Conservation (phyloP, 768 basidiomycete species). For the Austroboletus festivus region DNA sequence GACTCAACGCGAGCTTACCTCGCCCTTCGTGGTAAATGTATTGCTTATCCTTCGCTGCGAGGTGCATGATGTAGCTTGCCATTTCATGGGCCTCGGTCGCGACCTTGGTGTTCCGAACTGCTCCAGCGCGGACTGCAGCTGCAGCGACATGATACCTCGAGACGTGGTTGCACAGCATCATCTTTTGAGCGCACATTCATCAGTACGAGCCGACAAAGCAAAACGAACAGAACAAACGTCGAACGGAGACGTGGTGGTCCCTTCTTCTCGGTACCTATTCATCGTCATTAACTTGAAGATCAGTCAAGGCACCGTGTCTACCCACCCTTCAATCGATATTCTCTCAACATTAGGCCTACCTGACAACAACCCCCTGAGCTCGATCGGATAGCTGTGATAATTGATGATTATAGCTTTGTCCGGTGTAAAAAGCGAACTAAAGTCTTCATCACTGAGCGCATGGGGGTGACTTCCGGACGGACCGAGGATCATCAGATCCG, state of each 20-base stretch:
- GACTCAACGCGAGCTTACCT: conserved; percentile 35
- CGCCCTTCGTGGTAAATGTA: conserved; percentile 58
- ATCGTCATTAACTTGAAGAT: neutral
- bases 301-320: conserved; percentile 1
- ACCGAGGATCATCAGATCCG: conserved; percentile 83
- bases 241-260: conserved; percentile 81
- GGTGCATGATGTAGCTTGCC: conserved; percentile 57
- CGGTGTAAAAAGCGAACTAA: conserved; percentile 67
- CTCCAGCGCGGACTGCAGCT: conserved; percentile 56
- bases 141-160: conserved; percentile 66
- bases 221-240: conserved; percentile 44
- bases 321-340: conserved; percentile 52
- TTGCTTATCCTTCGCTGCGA: conserved; percentile 56
- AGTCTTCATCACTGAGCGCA: conserved; percentile 57
- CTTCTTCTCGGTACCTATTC: conserved; percentile 59
- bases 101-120: conserved; percentile 48
- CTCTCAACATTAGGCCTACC: conserved; percentile 50
- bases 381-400: conserved; percentile 79
- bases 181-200: conserved; percentile 38
- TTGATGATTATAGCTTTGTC: conserved; percentile 74
- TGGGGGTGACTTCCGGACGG: conserved; percentile 73
- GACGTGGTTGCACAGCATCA: conserved; percentile 71
- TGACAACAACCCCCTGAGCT: conserved; percentile 63
- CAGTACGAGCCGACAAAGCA: neutral
- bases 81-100: conserved; percentile 56